A percentile compares a stretch with the other conserved stretches of the same genome.
phyloP scores from a whole-genome alignment of 768 basidiomycete species.

The Ramaria rubella region DNA sequence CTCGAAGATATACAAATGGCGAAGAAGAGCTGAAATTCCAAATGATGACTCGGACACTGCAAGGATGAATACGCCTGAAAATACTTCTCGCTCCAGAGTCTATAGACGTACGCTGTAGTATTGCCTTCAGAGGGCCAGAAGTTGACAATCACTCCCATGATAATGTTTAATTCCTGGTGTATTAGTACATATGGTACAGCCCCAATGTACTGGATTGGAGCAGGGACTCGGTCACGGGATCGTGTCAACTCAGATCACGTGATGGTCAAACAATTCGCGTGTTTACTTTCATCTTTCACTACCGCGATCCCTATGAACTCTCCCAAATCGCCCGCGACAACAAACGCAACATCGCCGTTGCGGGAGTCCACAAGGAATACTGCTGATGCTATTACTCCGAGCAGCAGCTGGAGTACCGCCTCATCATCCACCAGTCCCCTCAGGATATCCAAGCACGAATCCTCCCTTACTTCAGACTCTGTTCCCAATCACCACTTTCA shows the following conservation, averaged over 20 bases:
- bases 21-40: too few species aligned
- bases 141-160: too few species aligned
- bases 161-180: too few species aligned
- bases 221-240: not conserved
- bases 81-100: too few species aligned
- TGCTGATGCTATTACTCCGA: not conserved
- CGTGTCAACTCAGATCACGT: not conserved
- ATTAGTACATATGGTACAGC: too few species aligned
- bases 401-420: not conserved
- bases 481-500: slow-evolving; percentile 4
- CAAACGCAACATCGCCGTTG: not conserved
- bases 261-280: slow-evolving; percentile 4
- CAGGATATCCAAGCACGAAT: slow-evolving; percentile 7
- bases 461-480: slow-evolving; percentile 1
- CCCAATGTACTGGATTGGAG: too few species aligned
- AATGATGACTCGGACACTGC: too few species aligned
- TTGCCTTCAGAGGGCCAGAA: too few species aligned
- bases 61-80: too few species aligned
- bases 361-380: slow-evolving; percentile 5
- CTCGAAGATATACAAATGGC: too few species aligned
- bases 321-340: not conserved
- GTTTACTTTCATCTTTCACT: not conserved
- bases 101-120: too few species aligned
- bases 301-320: slow-evolving; percentile 2
- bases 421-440: slow-evolving; percentile 1